Base-by-base conservation (phyloP, 352 stramenopile genomes). In the Phytophthora ohioensis region DNA sequence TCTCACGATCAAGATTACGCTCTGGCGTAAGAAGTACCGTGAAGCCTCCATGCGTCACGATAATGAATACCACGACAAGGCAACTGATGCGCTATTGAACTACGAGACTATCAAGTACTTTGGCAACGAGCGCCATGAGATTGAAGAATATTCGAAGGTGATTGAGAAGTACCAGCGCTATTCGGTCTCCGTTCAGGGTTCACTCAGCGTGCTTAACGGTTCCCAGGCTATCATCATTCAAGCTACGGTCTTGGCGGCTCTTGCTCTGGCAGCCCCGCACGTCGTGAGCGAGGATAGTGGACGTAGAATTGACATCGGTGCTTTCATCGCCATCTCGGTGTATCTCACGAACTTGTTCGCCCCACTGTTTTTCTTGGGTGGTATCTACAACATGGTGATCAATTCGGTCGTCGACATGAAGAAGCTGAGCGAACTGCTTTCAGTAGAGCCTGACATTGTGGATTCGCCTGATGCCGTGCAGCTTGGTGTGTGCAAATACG, bases 61-160 rank as follows among this genome's bases (percentile, higher is more conserved):
- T 74, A 99, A 99, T 69, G 94, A 99, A 74, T 99, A 96, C 80
- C 96, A 99, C 71, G 97, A 99, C 76, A 98, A 97, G 61, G 97
- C 94, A 38, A 99, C 96, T 4, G 98, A 99, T 74, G 95, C 88
- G 39, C 75, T 99, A n/a, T 84, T 99, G 32, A 99, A 99, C 73
- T 99, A 98, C 76, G 97, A 99, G 79, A 99, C 95, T 5, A 98
- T 99, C 65, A 99, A 99, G 75, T 98, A 98, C 57, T 99, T 99
- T 67, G 97, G 93, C 7, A 97, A 97, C 49, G 97, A 99, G 73
- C 74, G 84, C 10, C 98, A 98, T 65, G 97, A 99, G 61, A 81
- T 94, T 47, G 82, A 96, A 27, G 74, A 92, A 56, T 99, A 98
- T 80, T 85, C 88, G 45, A 86, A 90, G 49, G 88, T 96, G 32